Conservation (phyloP, 2,329 filamentous ascomycete genomes). For the Beauveria bassiana region DNA sequence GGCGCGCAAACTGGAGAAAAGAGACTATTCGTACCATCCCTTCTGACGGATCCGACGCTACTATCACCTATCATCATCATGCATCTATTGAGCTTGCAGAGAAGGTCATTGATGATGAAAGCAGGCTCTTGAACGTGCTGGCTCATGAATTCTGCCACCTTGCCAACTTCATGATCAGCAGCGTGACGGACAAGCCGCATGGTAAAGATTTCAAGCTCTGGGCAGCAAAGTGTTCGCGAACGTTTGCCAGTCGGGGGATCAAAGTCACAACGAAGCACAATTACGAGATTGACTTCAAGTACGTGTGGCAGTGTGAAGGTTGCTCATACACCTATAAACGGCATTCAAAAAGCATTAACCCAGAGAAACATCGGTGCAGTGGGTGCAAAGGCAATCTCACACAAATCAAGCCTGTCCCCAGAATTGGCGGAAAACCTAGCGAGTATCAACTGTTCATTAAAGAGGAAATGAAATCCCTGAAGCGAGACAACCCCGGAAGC, state of each 20-base stretch:
- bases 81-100: slow-evolving; percentile 82
- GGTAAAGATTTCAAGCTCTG: slow-evolving; percentile 78
- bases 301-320: slow-evolving; percentile 67
- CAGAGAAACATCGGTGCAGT: slow-evolving; percentile 64
- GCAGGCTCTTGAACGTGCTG: slow-evolving; percentile 79
- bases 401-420: slow-evolving; percentile 72
- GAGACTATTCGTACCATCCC: slow-evolving; percentile 39
- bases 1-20: slow-evolving; percentile 64
- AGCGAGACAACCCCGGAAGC: slow-evolving; percentile 45
- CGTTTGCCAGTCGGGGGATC: slow-evolving; percentile 56
- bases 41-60: slow-evolving; percentile 19
- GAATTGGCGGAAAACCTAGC: slow-evolving; percentile 23
- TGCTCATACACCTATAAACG: slow-evolving; percentile 71
- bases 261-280: slow-evolving; percentile 82
- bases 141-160: slow-evolving; percentile 96
- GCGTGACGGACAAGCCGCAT: slow-evolving; percentile 69
- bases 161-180: slow-evolving; percentile 80
- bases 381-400: slow-evolving; percentile 61
- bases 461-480: slow-evolving; percentile 57
- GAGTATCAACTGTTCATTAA: slow-evolving; percentile 52
- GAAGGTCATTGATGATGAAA: slow-evolving; percentile 74
- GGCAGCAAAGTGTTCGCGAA: slow-evolving; percentile 46
- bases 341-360: slow-evolving; percentile 80
- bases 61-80: slow-evolving; percentile 42
- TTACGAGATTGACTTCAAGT: slow-evolving; percentile 90